A percentile compares a stretch with the other conserved stretches of the same genome.
Conservation (phyloP, 129 eudicot species). For the Solidago caesia region DNA sequence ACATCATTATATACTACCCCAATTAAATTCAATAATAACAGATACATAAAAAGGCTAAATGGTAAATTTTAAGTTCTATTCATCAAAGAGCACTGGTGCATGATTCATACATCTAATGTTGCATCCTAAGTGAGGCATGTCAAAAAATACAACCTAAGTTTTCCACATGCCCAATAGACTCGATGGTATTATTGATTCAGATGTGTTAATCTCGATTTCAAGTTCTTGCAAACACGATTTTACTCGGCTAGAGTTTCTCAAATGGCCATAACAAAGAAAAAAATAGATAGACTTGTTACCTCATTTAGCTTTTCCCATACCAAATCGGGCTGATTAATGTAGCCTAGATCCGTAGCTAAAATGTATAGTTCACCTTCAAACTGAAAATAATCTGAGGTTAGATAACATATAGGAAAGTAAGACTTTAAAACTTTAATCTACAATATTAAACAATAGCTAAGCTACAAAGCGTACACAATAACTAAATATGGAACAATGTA, state of each 20-base stretch:
- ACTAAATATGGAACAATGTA: constrained; percentile 89
- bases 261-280: not conserved
- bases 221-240: too few relatives aligned
- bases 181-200: not conserved
- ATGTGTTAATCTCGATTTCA: not conserved
- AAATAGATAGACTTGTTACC: constrained; percentile 40
- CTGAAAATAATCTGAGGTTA: constrained; percentile 46
- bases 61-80: constrained; percentile 6
- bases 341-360: constrained; percentile 89
- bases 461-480: constrained; percentile 10
- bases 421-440: constrained; percentile 1
- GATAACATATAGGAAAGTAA: constrained; percentile 8
- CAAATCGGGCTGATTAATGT: constrained; percentile 76
- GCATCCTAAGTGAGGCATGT: too few relatives aligned
- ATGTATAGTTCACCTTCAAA: constrained; percentile 70
- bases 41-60: constrained; percentile 1
- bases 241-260: too few relatives aligned
- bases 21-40: not conserved
- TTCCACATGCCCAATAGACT: constrained; percentile 1
- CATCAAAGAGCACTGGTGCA: too few relatives aligned
- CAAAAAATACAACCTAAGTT: too few relatives aligned
- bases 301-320: constrained; percentile 95
- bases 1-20: constrained; percentile 5
- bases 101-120: too few relatives aligned
- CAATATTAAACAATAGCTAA: not conserved